Evolutionary conservation across 305 asterid genomes (phyloP).

Genomic region (Solanum hybrid): DNA sequence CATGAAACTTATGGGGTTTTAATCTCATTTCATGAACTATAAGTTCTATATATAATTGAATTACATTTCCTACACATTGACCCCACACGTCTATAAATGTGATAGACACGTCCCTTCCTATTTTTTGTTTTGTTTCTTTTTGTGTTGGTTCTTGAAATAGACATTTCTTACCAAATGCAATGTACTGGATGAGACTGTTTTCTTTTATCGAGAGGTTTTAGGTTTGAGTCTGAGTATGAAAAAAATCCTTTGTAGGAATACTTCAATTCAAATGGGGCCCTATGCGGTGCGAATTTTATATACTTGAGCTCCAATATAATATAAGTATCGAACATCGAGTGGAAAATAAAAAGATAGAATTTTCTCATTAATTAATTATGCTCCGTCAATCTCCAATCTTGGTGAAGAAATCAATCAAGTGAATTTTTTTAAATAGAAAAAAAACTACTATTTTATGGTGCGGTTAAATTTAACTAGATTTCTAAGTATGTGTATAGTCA

Average conservation of each 20-base stretch:
- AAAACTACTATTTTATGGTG: background rate
- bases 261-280: background rate
- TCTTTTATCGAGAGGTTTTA: background rate
- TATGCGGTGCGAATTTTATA: accelerated
- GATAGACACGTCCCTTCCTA: background rate
- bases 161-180: background rate
- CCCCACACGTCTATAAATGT: conserved; percentile 1
- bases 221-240: background rate
- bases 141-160: background rate
- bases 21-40: background rate
- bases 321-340: background rate
- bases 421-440: background rate
- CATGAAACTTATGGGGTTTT: background rate
- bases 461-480: background rate
- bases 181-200: background rate
- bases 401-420: background rate
- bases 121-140: background rate
- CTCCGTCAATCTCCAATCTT: background rate
- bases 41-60: background rate
- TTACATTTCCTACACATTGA: background rate
- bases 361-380: background rate
- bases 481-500: background rate
- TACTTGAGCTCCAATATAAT: background rate
- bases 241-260: background rate
- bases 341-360: too few relatives aligned